These are phyloP conservation scores for Fusarium lyarnte DNA, from an alignment of 2,329 filamentous ascomycete species.

Conservation along the genomic window DNA sequence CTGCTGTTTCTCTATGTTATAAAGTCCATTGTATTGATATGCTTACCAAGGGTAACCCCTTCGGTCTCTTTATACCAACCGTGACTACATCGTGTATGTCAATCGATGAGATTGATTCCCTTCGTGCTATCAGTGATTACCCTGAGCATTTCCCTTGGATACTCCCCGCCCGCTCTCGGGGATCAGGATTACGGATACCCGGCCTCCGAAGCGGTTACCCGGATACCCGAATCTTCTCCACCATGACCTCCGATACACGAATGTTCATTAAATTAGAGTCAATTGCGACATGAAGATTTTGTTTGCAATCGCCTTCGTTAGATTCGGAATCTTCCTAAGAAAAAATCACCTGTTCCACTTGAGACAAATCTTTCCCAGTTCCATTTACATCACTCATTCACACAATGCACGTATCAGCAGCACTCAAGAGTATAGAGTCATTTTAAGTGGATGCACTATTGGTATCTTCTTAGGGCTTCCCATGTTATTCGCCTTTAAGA, in stretches of 20 bases:
- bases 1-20: background rate
- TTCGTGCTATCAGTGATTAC: fast-evolving
- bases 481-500: too few relatives aligned
- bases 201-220: background rate
- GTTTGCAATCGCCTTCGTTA: background rate
- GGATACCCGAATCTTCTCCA: background rate
- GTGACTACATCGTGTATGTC: fast-evolving
- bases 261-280: fast-evolving
- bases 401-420: too few relatives aligned
- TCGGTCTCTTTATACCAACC: too few relatives aligned
- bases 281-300: fast-evolving
- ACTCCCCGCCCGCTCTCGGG: too few relatives aligned
- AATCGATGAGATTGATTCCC: fast-evolving
- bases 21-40: background rate
- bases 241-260: fast-evolving
- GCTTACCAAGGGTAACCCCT: fast-evolving
- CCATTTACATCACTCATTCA: too few relatives aligned
- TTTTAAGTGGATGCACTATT: too few relatives aligned
- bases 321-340: background rate
- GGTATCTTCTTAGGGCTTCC: too few relatives aligned
- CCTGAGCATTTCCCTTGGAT: too few relatives aligned
- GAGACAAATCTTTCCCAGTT: too few relatives aligned
- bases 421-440: too few relatives aligned
- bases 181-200: background rate
- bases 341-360: too few relatives aligned